Evolutionary conservation across 208 protist species (phyloP).

Genomic region (Leishmania arabica): DNA sequence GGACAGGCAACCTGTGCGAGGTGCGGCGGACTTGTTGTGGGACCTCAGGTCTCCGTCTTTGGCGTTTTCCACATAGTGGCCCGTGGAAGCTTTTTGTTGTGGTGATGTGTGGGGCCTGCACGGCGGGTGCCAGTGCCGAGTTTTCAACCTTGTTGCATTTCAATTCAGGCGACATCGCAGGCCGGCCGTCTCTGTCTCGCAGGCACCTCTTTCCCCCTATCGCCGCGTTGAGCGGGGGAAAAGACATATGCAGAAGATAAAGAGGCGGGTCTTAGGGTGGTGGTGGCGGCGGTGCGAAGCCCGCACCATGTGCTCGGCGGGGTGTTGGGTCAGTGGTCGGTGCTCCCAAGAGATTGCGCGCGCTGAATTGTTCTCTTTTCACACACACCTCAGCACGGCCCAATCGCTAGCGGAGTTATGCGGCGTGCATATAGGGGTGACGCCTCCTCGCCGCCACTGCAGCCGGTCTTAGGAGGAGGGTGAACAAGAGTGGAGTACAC

Average conservation of each 20-base stretch:
- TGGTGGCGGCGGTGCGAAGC: neutral
- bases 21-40: neutral
- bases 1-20: neutral
- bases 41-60: neutral
- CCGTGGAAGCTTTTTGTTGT: neutral
- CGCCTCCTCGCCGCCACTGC: neutral
- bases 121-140: neutral
- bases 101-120: neutral
- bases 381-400: neutral
- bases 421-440: neutral
- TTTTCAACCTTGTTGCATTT: neutral
- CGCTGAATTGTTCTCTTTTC: neutral
- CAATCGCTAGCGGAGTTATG: neutral
- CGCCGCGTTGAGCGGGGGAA: neutral
- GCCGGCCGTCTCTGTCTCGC: no score
- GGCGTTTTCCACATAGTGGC: neutral
- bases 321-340: neutral
- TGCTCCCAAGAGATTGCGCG: neutral
- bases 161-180: no score
- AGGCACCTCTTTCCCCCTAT: no score
- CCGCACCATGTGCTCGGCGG: neutral
- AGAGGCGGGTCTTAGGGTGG: neutral
- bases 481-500: neutral
- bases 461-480: neutral
- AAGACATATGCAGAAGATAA: neutral